Conservation (phyloP, 495 filamentous ascomycete genomes). For the Penicillium psychrofluorescens region DNA sequence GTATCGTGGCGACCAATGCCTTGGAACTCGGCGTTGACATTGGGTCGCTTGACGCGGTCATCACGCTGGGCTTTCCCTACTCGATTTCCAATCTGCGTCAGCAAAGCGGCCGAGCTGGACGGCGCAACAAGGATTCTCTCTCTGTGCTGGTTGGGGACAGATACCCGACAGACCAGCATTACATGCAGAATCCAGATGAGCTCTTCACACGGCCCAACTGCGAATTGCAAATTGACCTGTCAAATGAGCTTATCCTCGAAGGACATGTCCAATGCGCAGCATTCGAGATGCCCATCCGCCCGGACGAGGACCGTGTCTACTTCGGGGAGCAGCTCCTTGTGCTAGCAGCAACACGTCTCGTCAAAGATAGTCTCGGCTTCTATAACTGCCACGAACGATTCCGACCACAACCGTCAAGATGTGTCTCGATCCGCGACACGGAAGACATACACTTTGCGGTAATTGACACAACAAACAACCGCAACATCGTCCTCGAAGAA, state of each 20-base stretch:
- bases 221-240: conserved; percentile 81
- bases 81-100: conserved; percentile 91
- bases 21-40: conserved; percentile 95
- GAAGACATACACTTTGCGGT: conserved; percentile 92
- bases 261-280: conserved; percentile 96
- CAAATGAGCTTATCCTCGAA: conserved; percentile 84
- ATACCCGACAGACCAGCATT: conserved; percentile 89
- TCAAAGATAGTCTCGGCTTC: conserved; percentile 68
- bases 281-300: conserved; percentile 84
- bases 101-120: conserved; percentile 88
- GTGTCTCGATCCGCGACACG: conserved; percentile 84
- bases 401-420: conserved; percentile 72
- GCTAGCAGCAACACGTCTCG: conserved; percentile 67
- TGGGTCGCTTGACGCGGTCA: conserved; percentile 86
- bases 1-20: conserved; percentile 89
- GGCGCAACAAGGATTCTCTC: conserved; percentile 89
- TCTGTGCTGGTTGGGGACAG: conserved; percentile 88
- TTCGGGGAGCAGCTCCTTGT: conserved; percentile 69
- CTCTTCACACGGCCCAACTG: conserved; percentile 92
- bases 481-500: conserved; percentile 85
- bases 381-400: conserved; percentile 88
- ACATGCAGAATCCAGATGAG: conserved; percentile 94
- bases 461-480: conserved; percentile 75
- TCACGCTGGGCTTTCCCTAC: conserved; percentile 92
- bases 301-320: conserved; percentile 67